Evolutionary conservation across 805 yeast genomes (phyloP).

Genomic region (Myxozyma lipomycoides): DNA sequence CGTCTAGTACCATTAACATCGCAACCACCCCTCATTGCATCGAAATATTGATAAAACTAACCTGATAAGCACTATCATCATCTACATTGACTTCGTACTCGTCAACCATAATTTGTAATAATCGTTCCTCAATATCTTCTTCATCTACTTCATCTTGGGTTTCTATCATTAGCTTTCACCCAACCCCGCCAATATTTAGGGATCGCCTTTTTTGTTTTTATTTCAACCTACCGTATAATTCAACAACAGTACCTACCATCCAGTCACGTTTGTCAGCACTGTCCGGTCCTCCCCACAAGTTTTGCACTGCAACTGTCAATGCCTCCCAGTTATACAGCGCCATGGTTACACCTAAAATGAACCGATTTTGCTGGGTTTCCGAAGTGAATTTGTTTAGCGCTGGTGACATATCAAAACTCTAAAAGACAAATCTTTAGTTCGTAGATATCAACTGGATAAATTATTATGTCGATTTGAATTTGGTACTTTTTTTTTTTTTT

Average conservation of each 20-base stretch:
- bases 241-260: slow-evolving; percentile 79
- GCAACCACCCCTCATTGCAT: too few species aligned
- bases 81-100: slow-evolving; percentile 88
- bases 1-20: slow-evolving; percentile 37
- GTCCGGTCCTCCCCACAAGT: slow-evolving; percentile 93
- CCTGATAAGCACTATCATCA: slow-evolving; percentile 66
- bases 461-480: too few species aligned
- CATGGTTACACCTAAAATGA: slow-evolving; percentile 92
- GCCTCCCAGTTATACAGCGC: slow-evolving; percentile 88
- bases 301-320: slow-evolving; percentile 80
- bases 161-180: too few species aligned
- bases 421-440: too few species aligned
- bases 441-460: too few species aligned
- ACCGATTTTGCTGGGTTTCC: slow-evolving; percentile 62
- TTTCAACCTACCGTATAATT: slow-evolving; percentile 50
- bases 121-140: slow-evolving; percentile 75
- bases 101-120: slow-evolving; percentile 86
- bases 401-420: too few species aligned
- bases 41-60: background rate
- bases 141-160: slow-evolving; percentile 56
- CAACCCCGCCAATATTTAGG: background rate
- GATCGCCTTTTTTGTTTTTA: too few species aligned
- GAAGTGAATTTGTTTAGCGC: slow-evolving; percentile 12
- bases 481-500: too few species aligned
- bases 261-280: slow-evolving; percentile 91